Percentiles rank a stretch among this genome's conserved stretches.
phyloP scores from a whole-genome alignment of 164 flowering plant genomes.

The Vitis vinifera region ASM3070453v1 NC_081808.1:3875501-3876000 shows the following conservation, averaged over 20 bases:
- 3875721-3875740: background rate
- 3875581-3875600: conserved; percentile 37
- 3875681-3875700: background rate
- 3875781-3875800: background rate
- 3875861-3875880: too few species aligned
- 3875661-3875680: background rate
- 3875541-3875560: conserved; percentile 65
- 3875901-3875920: background rate
- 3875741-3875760: background rate
- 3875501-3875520: conserved; percentile 52
- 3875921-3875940: conserved; percentile 65
- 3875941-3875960: conserved; percentile 52
- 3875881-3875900: background rate
- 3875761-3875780: too few species aligned
- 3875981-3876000: conserved; percentile 78
- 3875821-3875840: too few species aligned
- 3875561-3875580: conserved; percentile 54
- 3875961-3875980: conserved; percentile 50
- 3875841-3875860: too few species aligned
- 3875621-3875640: background rate
- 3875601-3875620: conserved; percentile 12
- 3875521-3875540: conserved; percentile 44
- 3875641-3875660: background rate
- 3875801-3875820: too few species aligned
- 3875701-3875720: background rate